These are phyloP conservation scores for Polytrichum formosum DNA, from an alignment of 225 moss, liverwort and hornwort species.

Conservation along the genomic window DNA sequence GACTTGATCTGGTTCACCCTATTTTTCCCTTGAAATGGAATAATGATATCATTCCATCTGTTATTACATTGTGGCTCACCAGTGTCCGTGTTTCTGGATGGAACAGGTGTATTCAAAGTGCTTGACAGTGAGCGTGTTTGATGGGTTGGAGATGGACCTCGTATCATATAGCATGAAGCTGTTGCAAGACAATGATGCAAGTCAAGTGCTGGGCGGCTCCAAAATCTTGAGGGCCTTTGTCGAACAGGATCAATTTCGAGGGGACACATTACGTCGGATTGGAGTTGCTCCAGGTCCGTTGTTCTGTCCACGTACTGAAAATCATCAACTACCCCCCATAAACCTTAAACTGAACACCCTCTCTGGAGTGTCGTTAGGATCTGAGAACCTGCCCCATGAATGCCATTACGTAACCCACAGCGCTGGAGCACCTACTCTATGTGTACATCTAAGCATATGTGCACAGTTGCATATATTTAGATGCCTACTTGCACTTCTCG, in stretches of 20 bases:
- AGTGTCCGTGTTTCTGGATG: not conserved
- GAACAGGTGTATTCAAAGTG: slow-evolving; percentile 49
- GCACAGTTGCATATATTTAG: no score
- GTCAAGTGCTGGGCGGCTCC: slow-evolving; percentile 53
- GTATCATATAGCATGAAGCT: slow-evolving; percentile 59
- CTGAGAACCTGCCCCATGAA: no score
- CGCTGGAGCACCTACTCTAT: no score
- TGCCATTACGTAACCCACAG: no score
- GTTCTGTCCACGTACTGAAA: not conserved
- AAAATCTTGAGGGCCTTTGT: slow-evolving; percentile 44
- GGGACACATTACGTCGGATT: slow-evolving; percentile 44
- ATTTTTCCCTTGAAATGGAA: no score
- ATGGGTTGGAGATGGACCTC: slow-evolving; percentile 72
- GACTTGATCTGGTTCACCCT: no score
- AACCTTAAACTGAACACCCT: no score
- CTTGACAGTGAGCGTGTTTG: slow-evolving; percentile 58
- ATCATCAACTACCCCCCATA: no score
- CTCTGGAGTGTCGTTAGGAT: no score
- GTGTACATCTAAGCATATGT: no score
- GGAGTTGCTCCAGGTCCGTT: slow-evolving; percentile 38
- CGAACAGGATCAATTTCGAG: slow-evolving; percentile 12
- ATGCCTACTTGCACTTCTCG: no score
- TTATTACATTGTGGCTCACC: not conserved
- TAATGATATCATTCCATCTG: no score
- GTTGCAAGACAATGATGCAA: slow-evolving; percentile 49